Evolutionary conservation across 768 basidiomycete genomes (phyloP).

Genomic region (Termitomyces sp.): DNA sequence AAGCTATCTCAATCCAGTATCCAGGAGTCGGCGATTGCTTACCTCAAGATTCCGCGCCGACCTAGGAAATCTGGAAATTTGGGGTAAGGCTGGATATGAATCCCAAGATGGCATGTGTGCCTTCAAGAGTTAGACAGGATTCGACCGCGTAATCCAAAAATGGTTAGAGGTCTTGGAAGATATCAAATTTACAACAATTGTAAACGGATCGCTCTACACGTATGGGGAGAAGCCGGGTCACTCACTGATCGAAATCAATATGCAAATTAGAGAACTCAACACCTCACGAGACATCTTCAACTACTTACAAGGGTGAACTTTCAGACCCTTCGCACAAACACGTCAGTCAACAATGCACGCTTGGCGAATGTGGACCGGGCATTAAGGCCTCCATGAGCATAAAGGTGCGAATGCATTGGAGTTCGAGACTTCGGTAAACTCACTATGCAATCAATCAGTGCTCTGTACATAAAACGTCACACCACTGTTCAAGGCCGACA

Average conservation of each 20-base stretch:
- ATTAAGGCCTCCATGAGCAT: conserved; percentile 18
- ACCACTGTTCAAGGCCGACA: conserved; percentile 11
- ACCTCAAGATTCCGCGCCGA: conserved; percentile 36
- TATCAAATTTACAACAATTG: conserved; percentile 23
- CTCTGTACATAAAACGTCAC: conserved; percentile 19
- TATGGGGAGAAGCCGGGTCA: conserved; percentile 23
- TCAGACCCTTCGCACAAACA: conserved; percentile 12
- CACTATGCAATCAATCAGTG: conserved; percentile 16
- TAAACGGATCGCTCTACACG: conserved; percentile 21
- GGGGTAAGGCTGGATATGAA: conserved; percentile 31
- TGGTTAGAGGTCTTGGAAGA: conserved; percentile 32
- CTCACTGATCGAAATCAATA: conserved; percentile 17
- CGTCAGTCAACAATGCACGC: conserved; percentile 14
- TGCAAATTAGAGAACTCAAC: conserved; percentile 13
- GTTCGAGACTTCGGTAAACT: conserved; percentile 18
- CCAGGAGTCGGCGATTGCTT: conserved; percentile 27
- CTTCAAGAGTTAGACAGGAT: conserved; percentile 36
- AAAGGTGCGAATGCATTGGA: conserved; percentile 4
- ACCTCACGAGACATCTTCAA: conserved; percentile 5
- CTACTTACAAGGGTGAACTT: conserved; percentile 7
- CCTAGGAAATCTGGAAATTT: conserved; percentile 26
- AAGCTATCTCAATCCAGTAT: conserved; percentile 15
- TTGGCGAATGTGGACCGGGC: conserved; percentile 14
- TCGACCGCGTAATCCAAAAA: conserved; percentile 33
- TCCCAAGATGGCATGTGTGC: conserved; percentile 39